These are phyloP conservation scores for Eimeria acervulina DNA, from an alignment of 169 alveolate genomes.

Conservation along the genomic window DNA sequence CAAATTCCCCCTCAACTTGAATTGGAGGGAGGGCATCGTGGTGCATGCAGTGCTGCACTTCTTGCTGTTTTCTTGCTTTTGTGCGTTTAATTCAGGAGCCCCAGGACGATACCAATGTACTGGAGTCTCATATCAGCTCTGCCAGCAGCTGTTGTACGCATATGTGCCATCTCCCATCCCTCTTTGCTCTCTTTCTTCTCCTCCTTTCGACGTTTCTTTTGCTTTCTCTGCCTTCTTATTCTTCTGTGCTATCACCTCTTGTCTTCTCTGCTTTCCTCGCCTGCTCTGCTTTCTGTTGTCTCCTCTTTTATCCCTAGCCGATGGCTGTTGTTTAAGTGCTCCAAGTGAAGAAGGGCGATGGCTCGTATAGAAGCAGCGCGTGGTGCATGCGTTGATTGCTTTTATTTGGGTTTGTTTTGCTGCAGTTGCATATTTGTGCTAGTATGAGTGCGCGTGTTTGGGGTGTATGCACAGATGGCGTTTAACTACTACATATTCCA, in stretches of 20 bases:
- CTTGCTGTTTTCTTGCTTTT: not conserved
- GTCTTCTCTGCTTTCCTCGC: not conserved
- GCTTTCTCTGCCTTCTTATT: not conserved
- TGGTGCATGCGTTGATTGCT: not conserved
- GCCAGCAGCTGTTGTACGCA: slow-evolving; percentile 75
- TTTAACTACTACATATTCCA: slow-evolving; percentile 69
- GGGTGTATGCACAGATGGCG: slow-evolving; percentile 46
- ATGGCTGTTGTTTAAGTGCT: too few relatives aligned
- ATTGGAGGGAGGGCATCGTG: not conserved
- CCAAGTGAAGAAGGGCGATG: too few relatives aligned
- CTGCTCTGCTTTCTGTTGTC: not conserved
- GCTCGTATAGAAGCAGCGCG: too few relatives aligned
- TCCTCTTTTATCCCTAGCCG: not conserved
- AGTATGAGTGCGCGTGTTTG: not conserved
- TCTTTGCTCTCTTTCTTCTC: not conserved
- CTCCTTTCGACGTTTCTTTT: not conserved
- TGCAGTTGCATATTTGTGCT: not conserved
- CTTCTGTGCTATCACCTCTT: too few relatives aligned
- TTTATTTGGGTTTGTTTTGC: not conserved
- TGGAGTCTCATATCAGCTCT: slow-evolving; percentile 78
- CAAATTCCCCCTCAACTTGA: not conserved
- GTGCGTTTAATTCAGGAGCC: slow-evolving; percentile 55
- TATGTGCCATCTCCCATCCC: too few relatives aligned
- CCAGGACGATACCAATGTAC: slow-evolving; percentile 81
- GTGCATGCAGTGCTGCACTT: not conserved